Evolutionary conservation across 2,329 filamentous ascomycete species (phyloP).

Genomic region (Neofusicoccum kwambonambiense): DNA sequence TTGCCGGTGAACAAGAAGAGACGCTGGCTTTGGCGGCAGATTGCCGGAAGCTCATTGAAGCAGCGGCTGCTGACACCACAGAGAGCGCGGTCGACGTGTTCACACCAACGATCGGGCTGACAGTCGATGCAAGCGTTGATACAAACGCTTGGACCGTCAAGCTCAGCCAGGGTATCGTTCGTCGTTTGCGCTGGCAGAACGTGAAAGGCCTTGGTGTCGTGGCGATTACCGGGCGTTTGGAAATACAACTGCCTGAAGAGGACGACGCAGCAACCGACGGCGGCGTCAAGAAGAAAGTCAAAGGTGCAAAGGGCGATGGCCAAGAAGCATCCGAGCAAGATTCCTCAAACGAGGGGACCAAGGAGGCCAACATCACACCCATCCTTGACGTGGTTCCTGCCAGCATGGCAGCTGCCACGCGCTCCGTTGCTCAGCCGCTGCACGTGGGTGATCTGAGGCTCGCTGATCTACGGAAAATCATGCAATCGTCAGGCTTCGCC

Average conservation of each 20-base stretch:
- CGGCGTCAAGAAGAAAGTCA: slow-evolving; percentile 50
- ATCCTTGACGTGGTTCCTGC: slow-evolving; percentile 60
- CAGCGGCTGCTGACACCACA: slow-evolving; percentile 45
- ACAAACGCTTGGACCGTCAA: slow-evolving; percentile 97
- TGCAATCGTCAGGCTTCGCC: slow-evolving; percentile 77
- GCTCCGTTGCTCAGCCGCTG: slow-evolving; percentile 78
- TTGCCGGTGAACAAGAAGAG: slow-evolving; percentile 76
- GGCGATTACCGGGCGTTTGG: slow-evolving; percentile 76
- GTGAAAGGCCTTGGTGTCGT: slow-evolving; percentile 87
- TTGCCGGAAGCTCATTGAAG: slow-evolving; percentile 65
- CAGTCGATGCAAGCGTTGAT: slow-evolving; percentile 89
- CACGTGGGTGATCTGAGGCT: slow-evolving; percentile 92
- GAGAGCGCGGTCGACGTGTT: slow-evolving; percentile 66
- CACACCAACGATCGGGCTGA: slow-evolving; percentile 70
- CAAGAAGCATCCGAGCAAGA: slow-evolving; percentile 26
- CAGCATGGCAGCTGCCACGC: slow-evolving; percentile 67
- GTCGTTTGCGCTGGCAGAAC: slow-evolving; percentile 90
- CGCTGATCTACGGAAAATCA: slow-evolving; percentile 79
- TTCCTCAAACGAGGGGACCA: slow-evolving; percentile 44
- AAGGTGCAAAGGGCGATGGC: slow-evolving; percentile 48
- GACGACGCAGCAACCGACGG: slow-evolving; percentile 41
- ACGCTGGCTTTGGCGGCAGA: slow-evolving; percentile 72
- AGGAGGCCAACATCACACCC: slow-evolving; percentile 34
- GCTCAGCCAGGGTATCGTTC: slow-evolving; percentile 78
- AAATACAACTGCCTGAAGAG: slow-evolving; percentile 43